Conservation (phyloP, 331 rosid species). For the Ulmus americana region DNA sequence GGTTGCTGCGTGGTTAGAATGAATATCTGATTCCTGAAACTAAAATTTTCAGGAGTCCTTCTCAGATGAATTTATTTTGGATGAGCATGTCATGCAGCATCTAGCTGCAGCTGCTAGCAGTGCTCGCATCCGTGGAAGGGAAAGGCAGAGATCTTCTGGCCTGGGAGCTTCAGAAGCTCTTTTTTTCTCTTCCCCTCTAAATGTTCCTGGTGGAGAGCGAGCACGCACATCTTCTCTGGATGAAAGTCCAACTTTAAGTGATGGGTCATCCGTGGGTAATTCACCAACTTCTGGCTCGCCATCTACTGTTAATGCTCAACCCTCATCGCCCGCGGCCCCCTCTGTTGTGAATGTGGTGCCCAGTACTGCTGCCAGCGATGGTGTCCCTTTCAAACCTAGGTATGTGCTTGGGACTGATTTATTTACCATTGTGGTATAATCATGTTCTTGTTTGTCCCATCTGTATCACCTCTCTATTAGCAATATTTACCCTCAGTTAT, state of each 20-base stretch:
- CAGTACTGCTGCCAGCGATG: slow-evolving; percentile 25
- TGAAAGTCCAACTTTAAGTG: slow-evolving; percentile 3
- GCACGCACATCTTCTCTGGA: slow-evolving; percentile 27
- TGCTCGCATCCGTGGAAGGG: slow-evolving; percentile 51
- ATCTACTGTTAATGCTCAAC: slow-evolving; percentile 26
- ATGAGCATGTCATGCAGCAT: slow-evolving; percentile 72
- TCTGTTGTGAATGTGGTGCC: slow-evolving; percentile 21
- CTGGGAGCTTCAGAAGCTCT: slow-evolving; percentile 47
- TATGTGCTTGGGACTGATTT: slow-evolving; percentile 13
- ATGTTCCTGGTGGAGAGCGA: slow-evolving; percentile 29
- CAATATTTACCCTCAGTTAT: background rate
- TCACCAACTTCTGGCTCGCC: slow-evolving; percentile 36
- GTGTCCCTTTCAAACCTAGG: slow-evolving; percentile 46
- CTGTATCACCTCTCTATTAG: background rate
- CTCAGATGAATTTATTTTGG: slow-evolving; percentile 51
- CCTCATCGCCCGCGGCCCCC: slow-evolving; percentile 20
- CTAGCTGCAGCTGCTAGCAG: slow-evolving; percentile 54
- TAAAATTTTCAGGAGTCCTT: slow-evolving; percentile 36
- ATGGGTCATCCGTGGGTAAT: slow-evolving; percentile 26
- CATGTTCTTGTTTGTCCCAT: background rate
- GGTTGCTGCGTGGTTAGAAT: slow-evolving; percentile 1
- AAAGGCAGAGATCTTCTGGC: slow-evolving; percentile 51
- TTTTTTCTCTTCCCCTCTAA: slow-evolving; percentile 33
- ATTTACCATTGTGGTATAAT: background rate
- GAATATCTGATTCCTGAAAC: slow-evolving; percentile 5